phyloP scores from a whole-genome alignment of 441 rosid species.

The Biscutella laevigata region DNA sequence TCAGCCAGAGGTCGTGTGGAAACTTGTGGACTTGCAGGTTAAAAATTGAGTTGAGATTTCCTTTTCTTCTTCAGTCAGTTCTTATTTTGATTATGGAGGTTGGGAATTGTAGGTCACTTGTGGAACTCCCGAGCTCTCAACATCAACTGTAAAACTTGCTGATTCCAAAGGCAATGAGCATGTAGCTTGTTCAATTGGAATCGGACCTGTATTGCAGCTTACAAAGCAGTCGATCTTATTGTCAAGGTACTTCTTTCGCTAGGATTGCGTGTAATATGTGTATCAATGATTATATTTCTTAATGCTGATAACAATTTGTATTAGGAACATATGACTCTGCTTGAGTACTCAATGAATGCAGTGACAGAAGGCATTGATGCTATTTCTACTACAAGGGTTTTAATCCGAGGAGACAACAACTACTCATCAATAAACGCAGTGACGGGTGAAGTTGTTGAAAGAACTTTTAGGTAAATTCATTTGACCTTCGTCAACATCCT shows the following conservation, averaged over 20 bases:
- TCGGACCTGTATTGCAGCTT: conserved; percentile 88
- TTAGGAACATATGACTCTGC: conserved; percentile 62
- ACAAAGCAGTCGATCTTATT: conserved; percentile 82
- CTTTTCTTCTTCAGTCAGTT: background rate
- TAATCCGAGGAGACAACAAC: conserved; percentile 48
- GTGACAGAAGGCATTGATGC: conserved; percentile 94
- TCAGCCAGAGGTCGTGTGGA: conserved; percentile 80
- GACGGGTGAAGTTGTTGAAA: conserved; percentile 42
- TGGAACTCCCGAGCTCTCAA: conserved; percentile 83
- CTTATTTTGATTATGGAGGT: background rate
- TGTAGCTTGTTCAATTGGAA: conserved; percentile 70
- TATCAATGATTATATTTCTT: background rate
- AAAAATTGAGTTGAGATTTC: background rate
- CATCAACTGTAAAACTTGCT: conserved; percentile 79
- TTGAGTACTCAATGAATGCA: conserved; percentile 72
- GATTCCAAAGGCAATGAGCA: conserved; percentile 54
- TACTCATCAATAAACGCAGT: conserved; percentile 37
- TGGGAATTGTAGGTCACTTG: conserved; percentile 52
- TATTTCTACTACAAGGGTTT: conserved; percentile 80
- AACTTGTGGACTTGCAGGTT: conserved; percentile 77
- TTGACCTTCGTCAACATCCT: background rate
- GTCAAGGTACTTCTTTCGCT: conserved; percentile 43
- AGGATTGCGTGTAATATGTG: background rate
- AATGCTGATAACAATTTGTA: background rate
- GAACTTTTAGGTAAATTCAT: conserved; percentile 48